A percentile compares a stretch with the other conserved stretches of the same genome.
Evolutionary conservation across 2,329 filamentous ascomycete species (phyloP).

Genomic region (Claviceps sp.): DNA sequence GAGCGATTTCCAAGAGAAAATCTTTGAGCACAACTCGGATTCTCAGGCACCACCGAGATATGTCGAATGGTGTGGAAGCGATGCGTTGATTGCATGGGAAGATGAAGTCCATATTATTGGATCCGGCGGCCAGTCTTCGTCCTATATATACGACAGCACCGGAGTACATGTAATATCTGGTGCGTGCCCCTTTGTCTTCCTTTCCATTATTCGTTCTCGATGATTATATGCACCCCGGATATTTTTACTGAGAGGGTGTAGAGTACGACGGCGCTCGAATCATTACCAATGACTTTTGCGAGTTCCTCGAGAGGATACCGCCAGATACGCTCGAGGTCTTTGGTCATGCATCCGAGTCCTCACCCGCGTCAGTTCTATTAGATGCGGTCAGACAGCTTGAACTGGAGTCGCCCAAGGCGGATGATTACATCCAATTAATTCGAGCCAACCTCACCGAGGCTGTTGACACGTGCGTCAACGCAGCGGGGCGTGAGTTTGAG

Average conservation of each 20-base stretch:
- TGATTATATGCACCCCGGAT: neutral
- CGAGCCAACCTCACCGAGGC: slow-evolving; percentile 77
- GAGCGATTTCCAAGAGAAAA: slow-evolving; percentile 83
- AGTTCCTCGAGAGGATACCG: slow-evolving; percentile 91
- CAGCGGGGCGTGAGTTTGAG: slow-evolving; percentile 83
- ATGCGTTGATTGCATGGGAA: slow-evolving; percentile 92
- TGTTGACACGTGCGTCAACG: slow-evolving; percentile 85
- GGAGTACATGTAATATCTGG: slow-evolving; percentile 82
- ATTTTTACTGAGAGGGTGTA: slow-evolving; percentile 11
- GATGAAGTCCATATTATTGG: slow-evolving; percentile 93
- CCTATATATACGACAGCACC: slow-evolving; percentile 80
- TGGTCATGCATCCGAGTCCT: slow-evolving; percentile 74
- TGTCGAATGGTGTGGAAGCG: slow-evolving; percentile 91
- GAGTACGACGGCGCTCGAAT: slow-evolving; percentile 77
- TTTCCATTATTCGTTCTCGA: neutral
- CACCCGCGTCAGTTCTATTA: slow-evolving; percentile 79
- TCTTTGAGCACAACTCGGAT: slow-evolving; percentile 83
- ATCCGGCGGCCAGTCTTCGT: slow-evolving; percentile 60
- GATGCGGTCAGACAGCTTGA: slow-evolving; percentile 88
- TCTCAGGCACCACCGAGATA: slow-evolving; percentile 77
- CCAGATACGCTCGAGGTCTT: slow-evolving; percentile 81
- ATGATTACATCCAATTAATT: slow-evolving; percentile 95
- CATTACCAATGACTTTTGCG: slow-evolving; percentile 86
- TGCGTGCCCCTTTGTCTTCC: slow-evolving; percentile 20
- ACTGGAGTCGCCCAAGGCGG: slow-evolving; percentile 87